Evolutionary conservation across 352 stramenopile genomes (phyloP), one percentile per base, ranked within the genome.

Genomic region (Globisporangium middletonii): DNA sequence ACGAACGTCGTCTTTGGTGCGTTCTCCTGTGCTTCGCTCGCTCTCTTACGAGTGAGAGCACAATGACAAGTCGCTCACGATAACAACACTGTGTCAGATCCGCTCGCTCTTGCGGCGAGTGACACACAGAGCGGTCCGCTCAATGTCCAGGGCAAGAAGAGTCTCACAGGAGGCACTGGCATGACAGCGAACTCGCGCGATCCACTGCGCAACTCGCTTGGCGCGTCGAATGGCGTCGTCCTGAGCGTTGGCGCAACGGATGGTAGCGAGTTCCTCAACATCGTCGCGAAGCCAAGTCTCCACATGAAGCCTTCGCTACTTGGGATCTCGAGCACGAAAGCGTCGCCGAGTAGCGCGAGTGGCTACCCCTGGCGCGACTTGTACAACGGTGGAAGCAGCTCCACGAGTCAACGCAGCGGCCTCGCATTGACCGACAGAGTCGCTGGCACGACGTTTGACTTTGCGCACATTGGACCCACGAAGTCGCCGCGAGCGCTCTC

Each of bases 161-260:
- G 28, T 19, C n/a, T 38, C 18, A 27, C 42, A 8, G 38, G 30
- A 23, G 26, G 11, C 46, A 19, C 12, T 16, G 30, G 12, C n/a
- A 23, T 15, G 13, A 16, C 50, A 15, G 42, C 41, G 8, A 38
- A 7, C 4, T 27, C 8, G 12, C 46, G 23, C 7, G 13, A 33
- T 19, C 4, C 23, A n/a, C 4, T n/a, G 11, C 30, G 53, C 3
- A 65, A 59, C 38, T 23, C 53, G 19, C 30, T 35, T 35, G 30
- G 30, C 30, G 49, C 30, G 9, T 43, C 46, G 16, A 64, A 55
- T 11, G 67, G 64, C 3, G 64, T 71, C 12, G 69, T 70, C 55
- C 50, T 75, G 12, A 71, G 41, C n/a, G 53, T 73, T 27, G 70
- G 65, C 4, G 57, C 50, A 16, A 60, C 65, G 53, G 60, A 72